Percentiles rank a stretch among this genome's conserved stretches.
Evolutionary conservation across 169 alveolate species (phyloP).

Genomic region (Theileria equi): DNA sequence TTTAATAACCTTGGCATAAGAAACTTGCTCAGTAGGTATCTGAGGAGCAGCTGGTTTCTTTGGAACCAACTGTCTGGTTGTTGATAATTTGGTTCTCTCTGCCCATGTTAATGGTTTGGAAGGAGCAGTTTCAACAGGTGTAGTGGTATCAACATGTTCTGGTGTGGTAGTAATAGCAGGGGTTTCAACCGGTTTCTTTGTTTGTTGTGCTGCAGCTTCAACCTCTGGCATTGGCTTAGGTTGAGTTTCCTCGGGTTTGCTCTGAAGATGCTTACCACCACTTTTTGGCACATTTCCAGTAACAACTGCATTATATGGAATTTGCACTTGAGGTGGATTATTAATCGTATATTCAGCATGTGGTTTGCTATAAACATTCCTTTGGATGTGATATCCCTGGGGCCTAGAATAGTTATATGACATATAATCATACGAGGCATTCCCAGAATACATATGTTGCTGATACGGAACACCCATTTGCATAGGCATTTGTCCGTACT

Average conservation of each 20-base stretch:
- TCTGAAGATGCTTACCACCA: neutral
- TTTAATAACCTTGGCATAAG: conserved; percentile 12
- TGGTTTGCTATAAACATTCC: conserved; percentile 12
- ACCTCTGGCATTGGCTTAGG: neutral
- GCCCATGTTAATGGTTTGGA: conserved; percentile 49
- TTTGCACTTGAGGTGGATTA: neutral
- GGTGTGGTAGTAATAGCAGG: conserved; percentile 1
- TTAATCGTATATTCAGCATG: conserved; percentile 3
- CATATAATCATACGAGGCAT: conserved; percentile 10
- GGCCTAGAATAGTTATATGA: conserved; percentile 35
- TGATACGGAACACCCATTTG: conserved; percentile 42
- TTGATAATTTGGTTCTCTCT: conserved; percentile 29
- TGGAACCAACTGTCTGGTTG: conserved; percentile 10
- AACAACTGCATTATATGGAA: conserved; percentile 16
- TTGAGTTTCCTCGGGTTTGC: neutral
- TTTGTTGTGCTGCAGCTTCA: neutral
- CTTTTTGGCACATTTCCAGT: conserved; percentile 5
- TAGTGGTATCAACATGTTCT: conserved; percentile 8
- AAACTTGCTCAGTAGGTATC: conserved; percentile 16
- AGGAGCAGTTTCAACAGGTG: neutral
- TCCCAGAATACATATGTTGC: conserved; percentile 2
- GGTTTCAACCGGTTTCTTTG: neutral
- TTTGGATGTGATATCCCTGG: conserved; percentile 8
- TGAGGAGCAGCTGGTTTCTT: neutral
- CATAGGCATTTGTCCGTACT: conserved; percentile 6